phyloP scores from a whole-genome alignment of 176 grass and related monocot genomes.

The Zea luxurians region DNA sequence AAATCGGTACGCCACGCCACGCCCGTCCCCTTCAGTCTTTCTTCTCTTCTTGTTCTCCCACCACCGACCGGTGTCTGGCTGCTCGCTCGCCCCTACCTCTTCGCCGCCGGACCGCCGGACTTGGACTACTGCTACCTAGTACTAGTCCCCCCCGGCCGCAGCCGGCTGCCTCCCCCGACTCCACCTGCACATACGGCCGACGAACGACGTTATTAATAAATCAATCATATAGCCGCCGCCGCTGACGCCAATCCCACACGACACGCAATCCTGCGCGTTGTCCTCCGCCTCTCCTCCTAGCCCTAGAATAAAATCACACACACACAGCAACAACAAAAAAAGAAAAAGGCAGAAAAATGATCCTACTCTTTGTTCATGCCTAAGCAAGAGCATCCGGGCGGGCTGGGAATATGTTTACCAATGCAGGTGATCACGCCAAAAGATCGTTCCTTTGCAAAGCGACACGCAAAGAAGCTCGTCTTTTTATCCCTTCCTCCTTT shows the following conservation, averaged over 20 bases:
- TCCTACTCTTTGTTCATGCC: background rate
- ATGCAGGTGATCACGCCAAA: constrained; percentile 20
- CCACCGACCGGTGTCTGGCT: too few species aligned
- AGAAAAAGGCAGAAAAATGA: background rate
- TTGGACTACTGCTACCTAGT: background rate
- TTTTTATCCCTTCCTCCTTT: background rate
- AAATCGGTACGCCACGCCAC: constrained; percentile 55
- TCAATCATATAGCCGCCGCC: background rate
- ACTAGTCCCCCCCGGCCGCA: too few species aligned
- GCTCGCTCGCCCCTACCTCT: too few species aligned
- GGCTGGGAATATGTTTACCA: background rate
- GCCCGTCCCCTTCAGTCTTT: too few species aligned
- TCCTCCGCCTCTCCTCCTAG: too few species aligned
- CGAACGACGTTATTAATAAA: background rate
- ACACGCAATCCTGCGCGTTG: background rate
- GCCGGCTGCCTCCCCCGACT: too few species aligned
- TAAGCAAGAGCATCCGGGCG: too few species aligned
- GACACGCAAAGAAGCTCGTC: background rate
- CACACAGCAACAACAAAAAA: too few species aligned
- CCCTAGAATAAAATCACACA: background rate
- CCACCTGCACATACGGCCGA: too few species aligned
- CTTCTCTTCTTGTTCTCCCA: too few species aligned
- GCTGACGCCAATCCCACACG: background rate
- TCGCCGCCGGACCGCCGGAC: background rate
- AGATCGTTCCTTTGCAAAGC: background rate